Base-by-base conservation (phyloP, 129 eudicot species). In the Gnaphalium uliginosum region DNA sequence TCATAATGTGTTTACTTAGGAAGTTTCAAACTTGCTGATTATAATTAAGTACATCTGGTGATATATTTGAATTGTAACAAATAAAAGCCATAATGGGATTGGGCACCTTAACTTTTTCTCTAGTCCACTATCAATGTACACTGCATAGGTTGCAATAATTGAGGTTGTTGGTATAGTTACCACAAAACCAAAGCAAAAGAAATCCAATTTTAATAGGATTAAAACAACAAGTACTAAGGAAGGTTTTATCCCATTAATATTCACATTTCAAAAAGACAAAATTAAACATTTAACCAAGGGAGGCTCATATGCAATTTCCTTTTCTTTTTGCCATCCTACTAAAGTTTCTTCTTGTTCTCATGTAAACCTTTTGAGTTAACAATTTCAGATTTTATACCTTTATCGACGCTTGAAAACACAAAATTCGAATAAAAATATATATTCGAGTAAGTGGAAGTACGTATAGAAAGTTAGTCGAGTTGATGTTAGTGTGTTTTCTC, bases 131-230 rank as follows among this genome's bases (percentile, higher is more conserved):
- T 53, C 22, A 54, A 53, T 30, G 65, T 30, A 29, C 30, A 18
- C n/a, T n/a, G 50, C 75, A 56, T 29, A 32, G 24, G 48, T 25
- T 33, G 24, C 69, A 21, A 71, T 79, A 66, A 37, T 72, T 53
- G 83, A 79, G 73, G 78, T 72, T 23, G 78, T 79, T 79, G 82
- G 72, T 70, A 72, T 64, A 79, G 66, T 53, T 68, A 72, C 76
- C 78, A 72, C 68, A 79, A 72, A 72, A n/a, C 25, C 53, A 79
- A 79, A 62, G 61, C 69, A 60, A 79, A 73, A 65, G 63, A 57
- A 71, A 22, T 73, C 27, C 77, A 63, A 63, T 50, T 53, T 68
- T 18, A 68, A 68, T 41, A 77, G 11, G 60, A 67, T 73, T 10
- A 6, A 22, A 43, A 68, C 29, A 54, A 37, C 74, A 69, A 27